Conservation (phyloP, 441 rosid species). For the Erodium texanum region DNA sequence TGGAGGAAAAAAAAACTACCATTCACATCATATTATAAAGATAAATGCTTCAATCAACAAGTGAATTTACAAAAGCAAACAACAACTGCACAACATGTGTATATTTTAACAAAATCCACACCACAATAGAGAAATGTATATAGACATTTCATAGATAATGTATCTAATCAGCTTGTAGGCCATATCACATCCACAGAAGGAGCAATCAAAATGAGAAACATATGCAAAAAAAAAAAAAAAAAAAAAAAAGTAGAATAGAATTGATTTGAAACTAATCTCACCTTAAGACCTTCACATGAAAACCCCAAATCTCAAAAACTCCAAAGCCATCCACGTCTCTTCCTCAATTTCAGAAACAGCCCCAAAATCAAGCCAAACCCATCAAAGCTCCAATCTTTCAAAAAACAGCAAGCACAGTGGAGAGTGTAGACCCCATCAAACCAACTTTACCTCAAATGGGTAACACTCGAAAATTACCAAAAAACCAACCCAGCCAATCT, state of each 20-base stretch:
- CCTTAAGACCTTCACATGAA: conserved; percentile 27
- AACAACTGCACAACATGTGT: conserved; percentile 6
- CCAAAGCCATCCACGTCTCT: conserved; percentile 10
- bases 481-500: conserved; percentile 18
- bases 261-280: conserved; percentile 11
- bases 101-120: conserved; percentile 2
- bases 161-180: conserved; percentile 3
- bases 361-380: conserved; percentile 2
- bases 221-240: not conserved
- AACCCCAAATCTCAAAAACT: conserved; percentile 14
- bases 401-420: conserved; percentile 16
- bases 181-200: not conserved
- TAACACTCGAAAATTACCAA: conserved; percentile 21
- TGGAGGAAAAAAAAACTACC: not conserved
- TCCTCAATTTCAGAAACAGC: not conserved
- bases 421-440: conserved; percentile 1
- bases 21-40: not conserved
- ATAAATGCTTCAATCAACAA: not conserved
- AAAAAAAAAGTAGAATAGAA: too few species aligned
- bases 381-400: conserved; percentile 13
- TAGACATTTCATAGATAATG: not conserved
- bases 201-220: conserved; percentile 6
- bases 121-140: conserved; percentile 7
- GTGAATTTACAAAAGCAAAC: not conserved
- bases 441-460: conserved; percentile 24